Base-by-base conservation (phyloP, 192 early-diverging fungal species). In the Backusella tarrabulga region DNA sequence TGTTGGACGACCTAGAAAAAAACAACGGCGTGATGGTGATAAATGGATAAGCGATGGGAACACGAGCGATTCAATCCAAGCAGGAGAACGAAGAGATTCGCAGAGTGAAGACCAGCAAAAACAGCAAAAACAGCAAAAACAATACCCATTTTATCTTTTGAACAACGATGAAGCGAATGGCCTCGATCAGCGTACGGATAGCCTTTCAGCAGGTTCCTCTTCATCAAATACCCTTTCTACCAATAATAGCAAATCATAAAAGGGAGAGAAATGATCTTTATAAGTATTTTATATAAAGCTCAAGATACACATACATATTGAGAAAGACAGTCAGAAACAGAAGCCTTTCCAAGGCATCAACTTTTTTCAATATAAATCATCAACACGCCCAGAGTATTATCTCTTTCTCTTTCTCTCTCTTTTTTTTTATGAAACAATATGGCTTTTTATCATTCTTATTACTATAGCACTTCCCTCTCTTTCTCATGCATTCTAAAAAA, bases 1-100 rank as follows among this genome's bases (percentile, higher is more conserved):
- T 19, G 79, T 80, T 6, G 79, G 79, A n/a, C 75, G 75, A 50
- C 79, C 79, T 32, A 71, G 73, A 32, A 80, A 76, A 38, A 42
- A 74, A 66, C 74, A 44, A 5, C 52, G 38, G 17, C 12, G 44
- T n/a, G 66, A 68, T n/a, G 34, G 38, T n/a, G 63, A 68, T 44
- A 34, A n/a, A 26, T 26, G 34, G 17, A 29, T 46, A 36, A 35
- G 35, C 6, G 68, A 50, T 21, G 68, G 50, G 26, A 56, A 42
- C 69, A 46, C 7, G 12, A 54, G 34, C n/a, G 46, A 71, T 46
- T 34, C 40, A 17, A 50, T 23, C 6, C 12, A 15, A 35, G 21
- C 29, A 68, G 12, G 21, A 38, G 34, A 21, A 46, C 44, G 21
- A 42, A 40, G 6, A 4, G 21, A 32, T 52, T 68, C 63, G 21